Percentiles rank a stretch among this genome's conserved stretches.
These are phyloP conservation scores for Postia placenta DNA, from an alignment of 768 basidiomycete genomes.

Conservation along the genomic window DNA sequence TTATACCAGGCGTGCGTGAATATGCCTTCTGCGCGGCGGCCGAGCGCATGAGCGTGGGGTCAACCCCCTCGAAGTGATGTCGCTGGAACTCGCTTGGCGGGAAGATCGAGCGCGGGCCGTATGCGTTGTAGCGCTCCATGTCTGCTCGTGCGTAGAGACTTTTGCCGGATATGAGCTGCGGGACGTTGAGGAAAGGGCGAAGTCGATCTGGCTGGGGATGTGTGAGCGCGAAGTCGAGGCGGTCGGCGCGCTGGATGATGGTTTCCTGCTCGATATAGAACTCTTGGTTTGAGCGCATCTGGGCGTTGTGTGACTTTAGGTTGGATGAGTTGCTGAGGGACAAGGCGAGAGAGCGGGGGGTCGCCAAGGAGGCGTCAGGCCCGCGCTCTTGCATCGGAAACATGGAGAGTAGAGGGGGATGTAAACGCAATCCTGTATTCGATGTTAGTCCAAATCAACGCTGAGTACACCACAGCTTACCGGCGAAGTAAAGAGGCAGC, in stretches of 20 bases:
- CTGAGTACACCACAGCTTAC: conserved; percentile 27
- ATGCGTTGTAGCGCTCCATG: neutral
- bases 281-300: too few species aligned
- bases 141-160: neutral
- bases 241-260: neutral
- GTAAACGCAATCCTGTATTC: conserved; percentile 53
- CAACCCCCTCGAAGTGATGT: too few species aligned
- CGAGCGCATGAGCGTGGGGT: neutral
- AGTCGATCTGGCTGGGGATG: neutral
- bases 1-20: neutral
- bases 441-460: neutral
- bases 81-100: neutral
- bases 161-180: neutral
- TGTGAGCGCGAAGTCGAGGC: neutral
- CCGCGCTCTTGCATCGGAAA: conserved; percentile 33
- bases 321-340: too few species aligned
- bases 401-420: conserved; percentile 53
- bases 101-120: neutral
- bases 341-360: neutral
- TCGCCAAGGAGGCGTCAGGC: neutral
- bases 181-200: neutral
- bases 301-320: too few species aligned
- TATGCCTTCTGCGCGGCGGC: neutral
- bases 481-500: conserved; percentile 55
- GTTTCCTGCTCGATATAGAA: neutral